Conservation (phyloP, 495 filamentous ascomycete species). For the Neurospora intermedia region DNA sequence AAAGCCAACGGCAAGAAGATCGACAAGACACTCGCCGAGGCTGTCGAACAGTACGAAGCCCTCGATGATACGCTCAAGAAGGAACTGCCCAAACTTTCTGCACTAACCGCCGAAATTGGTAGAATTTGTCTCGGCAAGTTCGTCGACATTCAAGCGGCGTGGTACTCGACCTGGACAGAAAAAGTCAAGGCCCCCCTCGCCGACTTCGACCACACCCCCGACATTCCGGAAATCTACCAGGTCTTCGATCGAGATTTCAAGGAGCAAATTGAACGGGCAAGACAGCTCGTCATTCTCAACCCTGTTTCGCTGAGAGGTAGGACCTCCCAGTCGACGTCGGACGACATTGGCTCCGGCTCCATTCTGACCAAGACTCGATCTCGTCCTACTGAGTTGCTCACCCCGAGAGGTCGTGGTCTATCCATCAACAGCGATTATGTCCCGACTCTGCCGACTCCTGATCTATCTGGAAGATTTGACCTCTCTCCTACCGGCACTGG, state of each 20-base stretch:
- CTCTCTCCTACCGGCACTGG: constrained; percentile 36
- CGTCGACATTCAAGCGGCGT: constrained; percentile 66
- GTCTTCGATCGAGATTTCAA: constrained; percentile 66
- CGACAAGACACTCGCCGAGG: constrained; percentile 69
- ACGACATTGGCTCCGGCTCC: constrained; percentile 24
- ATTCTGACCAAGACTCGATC: constrained; percentile 28
- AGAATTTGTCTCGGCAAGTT: constrained; percentile 72
- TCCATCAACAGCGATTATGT: constrained; percentile 56
- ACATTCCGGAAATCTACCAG: constrained; percentile 53
- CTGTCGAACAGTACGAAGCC: constrained; percentile 76
- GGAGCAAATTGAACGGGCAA: constrained; percentile 42
- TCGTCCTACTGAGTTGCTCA: constrained; percentile 27
- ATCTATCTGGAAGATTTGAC: constrained; percentile 45
- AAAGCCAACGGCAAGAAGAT: constrained; percentile 65
- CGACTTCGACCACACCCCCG: constrained; percentile 48
- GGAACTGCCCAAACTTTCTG: constrained; percentile 79
- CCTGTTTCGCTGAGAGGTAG: constrained; percentile 29
- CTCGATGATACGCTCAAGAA: constrained; percentile 88
- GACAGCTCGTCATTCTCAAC: constrained; percentile 38
- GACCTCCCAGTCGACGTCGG: constrained; percentile 36
- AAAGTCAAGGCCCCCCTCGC: constrained; percentile 70
- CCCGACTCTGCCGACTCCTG: constrained; percentile 47
- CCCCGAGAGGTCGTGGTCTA: constrained; percentile 37
- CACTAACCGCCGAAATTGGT: constrained; percentile 64
- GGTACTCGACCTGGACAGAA: constrained; percentile 67